Evolutionary conservation across 2,329 filamentous ascomycete genomes (phyloP).

Genomic region (Neonectria sp.): DNA sequence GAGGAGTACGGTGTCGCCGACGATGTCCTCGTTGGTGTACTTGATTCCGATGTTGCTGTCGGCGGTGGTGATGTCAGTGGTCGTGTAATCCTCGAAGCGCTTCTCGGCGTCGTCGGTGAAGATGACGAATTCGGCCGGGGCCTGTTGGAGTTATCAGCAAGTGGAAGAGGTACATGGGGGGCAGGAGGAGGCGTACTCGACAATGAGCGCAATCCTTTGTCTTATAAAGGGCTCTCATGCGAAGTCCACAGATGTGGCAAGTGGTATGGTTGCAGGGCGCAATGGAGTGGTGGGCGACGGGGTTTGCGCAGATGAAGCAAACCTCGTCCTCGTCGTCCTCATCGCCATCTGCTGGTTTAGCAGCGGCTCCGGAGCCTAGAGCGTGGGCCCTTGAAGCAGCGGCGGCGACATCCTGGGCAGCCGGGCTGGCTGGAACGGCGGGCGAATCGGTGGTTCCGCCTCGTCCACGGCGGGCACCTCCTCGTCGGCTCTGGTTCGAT

Average conservation of each 20-base stretch:
- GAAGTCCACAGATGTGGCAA: slow-evolving; percentile 94
- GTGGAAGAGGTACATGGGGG: not conserved
- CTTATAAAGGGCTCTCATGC: slow-evolving; percentile 95
- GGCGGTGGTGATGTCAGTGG: slow-evolving; percentile 79
- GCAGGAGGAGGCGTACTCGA: slow-evolving; percentile 70
- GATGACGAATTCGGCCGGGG: slow-evolving; percentile 84
- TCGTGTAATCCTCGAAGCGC: slow-evolving; percentile 86
- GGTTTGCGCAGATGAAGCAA: slow-evolving; percentile 98
- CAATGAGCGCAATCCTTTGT: slow-evolving; percentile 98
- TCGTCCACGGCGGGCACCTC: slow-evolving; percentile 53
- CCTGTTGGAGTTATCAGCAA: slow-evolving; percentile 59
- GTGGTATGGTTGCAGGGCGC: slow-evolving; percentile 96
- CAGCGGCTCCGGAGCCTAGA: slow-evolving; percentile 45
- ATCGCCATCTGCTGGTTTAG: slow-evolving; percentile 48
- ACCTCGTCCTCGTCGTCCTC: slow-evolving; percentile 80
- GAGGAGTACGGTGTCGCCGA: slow-evolving; percentile 89
- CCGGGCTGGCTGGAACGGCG: slow-evolving; percentile 46
- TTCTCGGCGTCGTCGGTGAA: slow-evolving; percentile 91
- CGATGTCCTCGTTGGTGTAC: slow-evolving; percentile 90
- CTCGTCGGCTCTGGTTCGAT: slow-evolving; percentile 55
- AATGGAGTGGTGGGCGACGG: slow-evolving; percentile 88
- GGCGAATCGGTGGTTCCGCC: slow-evolving; percentile 45
- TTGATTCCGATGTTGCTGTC: slow-evolving; percentile 93
- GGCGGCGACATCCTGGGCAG: slow-evolving; percentile 51
- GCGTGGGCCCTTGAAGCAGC: slow-evolving; percentile 56